Evolutionary conservation across 495 filamentous ascomycete species (phyloP), one percentile per base, ranked within the genome.

Genomic region (Penicillium pulvis): DNA sequence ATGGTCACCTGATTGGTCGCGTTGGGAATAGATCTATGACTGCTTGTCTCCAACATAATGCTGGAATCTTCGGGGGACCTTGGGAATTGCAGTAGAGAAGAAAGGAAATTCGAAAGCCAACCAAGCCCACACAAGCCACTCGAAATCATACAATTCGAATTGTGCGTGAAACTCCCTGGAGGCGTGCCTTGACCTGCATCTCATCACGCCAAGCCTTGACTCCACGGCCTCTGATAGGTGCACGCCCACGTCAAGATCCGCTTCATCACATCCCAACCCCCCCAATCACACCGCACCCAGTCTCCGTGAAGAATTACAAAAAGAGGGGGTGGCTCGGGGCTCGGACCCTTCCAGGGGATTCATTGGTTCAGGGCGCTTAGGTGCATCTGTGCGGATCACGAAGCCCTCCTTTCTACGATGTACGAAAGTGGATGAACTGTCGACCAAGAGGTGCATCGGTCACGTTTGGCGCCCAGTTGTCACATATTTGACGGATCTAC

Each of bases 181-280:
- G 56, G 46, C 56, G 66, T 67, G 61, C 66, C 28, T 54, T 57
- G n/a, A 55, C 43, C 57, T 70, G 67, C 67, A 70, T 43, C 58
- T 66, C 58, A 55, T 70, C 67, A 70, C 67, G 60, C 67, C 64
- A 65, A 70, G 61, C 6, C 24, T 17, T 12, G 20, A 19, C 54
- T 35, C 33, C 17, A 16, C 33, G 52, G 31, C n/a, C 41, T 45
- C 43, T 70, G 67, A 70, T 68, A 68, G 49, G 67, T 53, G 16
- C 49, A 49, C 41, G 33, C 24, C 45, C n/a, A 46, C 62, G 57
- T 48, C 6, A 41, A 55, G 59, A 61, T 65, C 65, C 67, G 60
- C 67, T 54, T 57, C 45, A 54, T 70, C 67, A 68, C 65, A 66
- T 66, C 65, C 10, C 33, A 36, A 14, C 1, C 39, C 28, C 28